A percentile compares a stretch with the other conserved stretches of the same genome.
Evolutionary conservation across 2,329 filamentous ascomycete species (phyloP).

Genomic region (Epichloe gansuensis): DNA sequence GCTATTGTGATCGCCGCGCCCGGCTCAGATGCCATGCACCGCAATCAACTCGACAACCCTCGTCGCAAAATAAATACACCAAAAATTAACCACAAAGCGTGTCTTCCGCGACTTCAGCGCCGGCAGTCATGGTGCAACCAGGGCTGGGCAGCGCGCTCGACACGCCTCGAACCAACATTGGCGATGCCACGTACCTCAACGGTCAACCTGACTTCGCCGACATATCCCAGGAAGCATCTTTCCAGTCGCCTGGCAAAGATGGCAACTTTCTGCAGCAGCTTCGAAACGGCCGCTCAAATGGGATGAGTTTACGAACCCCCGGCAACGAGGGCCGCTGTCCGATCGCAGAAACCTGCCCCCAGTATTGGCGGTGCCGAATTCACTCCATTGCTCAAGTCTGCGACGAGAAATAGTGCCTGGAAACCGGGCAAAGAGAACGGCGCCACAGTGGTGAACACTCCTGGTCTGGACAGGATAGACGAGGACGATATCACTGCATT

Average conservation of each 20-base stretch:
- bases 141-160: slow-evolving; percentile 56
- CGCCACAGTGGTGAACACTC: slow-evolving; percentile 51
- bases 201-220: slow-evolving; percentile 59
- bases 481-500: slow-evolving; percentile 66
- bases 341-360: slow-evolving; percentile 60
- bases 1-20: background rate
- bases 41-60: background rate
- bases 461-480: slow-evolving; percentile 53
- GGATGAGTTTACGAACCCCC: slow-evolving; percentile 60
- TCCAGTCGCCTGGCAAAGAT: slow-evolving; percentile 62
- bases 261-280: slow-evolving; percentile 62
- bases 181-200: slow-evolving; percentile 71
- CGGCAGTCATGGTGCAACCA: slow-evolving; percentile 45
- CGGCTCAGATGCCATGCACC: background rate
- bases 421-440: slow-evolving; percentile 51
- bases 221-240: slow-evolving; percentile 78
- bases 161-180: slow-evolving; percentile 74
- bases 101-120: background rate
- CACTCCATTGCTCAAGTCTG: slow-evolving; percentile 80
- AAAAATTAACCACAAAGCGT: background rate
- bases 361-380: slow-evolving; percentile 64
- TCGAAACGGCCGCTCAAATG: slow-evolving; percentile 49
- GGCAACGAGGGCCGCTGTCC: slow-evolving; percentile 54
- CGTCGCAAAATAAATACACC: background rate
- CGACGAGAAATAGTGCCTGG: slow-evolving; percentile 59